Percentiles rank a stretch among this genome's conserved stretches.
Conservation (phyloP, 2,329 filamentous ascomycete species). For the Xylariales sp. region DNA sequence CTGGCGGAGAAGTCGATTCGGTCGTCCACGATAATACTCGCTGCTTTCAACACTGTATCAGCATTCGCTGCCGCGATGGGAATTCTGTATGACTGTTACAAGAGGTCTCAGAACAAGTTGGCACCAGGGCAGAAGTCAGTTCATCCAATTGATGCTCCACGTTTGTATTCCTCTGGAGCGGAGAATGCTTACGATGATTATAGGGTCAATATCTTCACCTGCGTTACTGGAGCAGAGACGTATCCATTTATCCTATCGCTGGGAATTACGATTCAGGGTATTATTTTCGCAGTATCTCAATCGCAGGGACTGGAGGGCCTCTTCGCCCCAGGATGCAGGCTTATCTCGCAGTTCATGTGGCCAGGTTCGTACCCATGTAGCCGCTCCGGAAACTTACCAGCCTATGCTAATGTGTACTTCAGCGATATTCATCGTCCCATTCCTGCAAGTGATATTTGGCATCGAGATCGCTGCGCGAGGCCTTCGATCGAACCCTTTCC, state of each 20-base stretch:
- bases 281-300: conserved; percentile 53
- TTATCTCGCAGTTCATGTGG: conserved; percentile 54
- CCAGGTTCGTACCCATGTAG: conserved; percentile 50
- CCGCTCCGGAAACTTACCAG: too few relatives aligned
- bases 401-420: conserved; percentile 19
- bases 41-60: conserved; percentile 56
- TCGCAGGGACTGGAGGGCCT: conserved; percentile 48
- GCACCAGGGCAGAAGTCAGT: conserved; percentile 36
- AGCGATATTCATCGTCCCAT: conserved; percentile 66
- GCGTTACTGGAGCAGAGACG: conserved; percentile 42
- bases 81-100: conserved; percentile 54
- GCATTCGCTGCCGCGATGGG: conserved; percentile 51
- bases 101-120: conserved; percentile 32
- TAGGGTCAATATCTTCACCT: conserved; percentile 28
- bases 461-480: conserved; percentile 56
- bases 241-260: conserved; percentile 54
- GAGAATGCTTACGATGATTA: conserved; percentile 17
- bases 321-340: conserved; percentile 46
- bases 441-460: conserved; percentile 61
- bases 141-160: conserved; percentile 18
- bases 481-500: conserved; percentile 51
- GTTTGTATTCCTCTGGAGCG: conserved; percentile 23
- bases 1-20: conserved; percentile 53
- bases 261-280: conserved; percentile 54
- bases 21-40: conserved; percentile 57